phyloP scores from a whole-genome alignment of 2,329 filamentous ascomycete species.

The Alternaria consortialis region DNA sequence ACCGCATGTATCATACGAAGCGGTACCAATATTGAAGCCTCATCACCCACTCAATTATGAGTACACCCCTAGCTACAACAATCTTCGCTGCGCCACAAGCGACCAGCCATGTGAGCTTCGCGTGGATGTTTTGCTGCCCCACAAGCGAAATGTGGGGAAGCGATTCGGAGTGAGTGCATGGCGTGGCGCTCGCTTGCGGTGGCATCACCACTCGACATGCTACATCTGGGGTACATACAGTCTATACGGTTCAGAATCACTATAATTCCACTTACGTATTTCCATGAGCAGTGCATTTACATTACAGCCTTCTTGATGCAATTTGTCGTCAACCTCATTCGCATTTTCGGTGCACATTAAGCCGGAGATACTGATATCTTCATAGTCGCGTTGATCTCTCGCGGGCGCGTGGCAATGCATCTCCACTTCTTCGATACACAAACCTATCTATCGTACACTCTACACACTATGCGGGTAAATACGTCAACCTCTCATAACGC shows the following conservation, averaged over 20 bases:
- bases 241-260: background rate
- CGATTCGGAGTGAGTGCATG: constrained; percentile 15
- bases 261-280: background rate
- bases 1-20: background rate
- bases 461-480: constrained; percentile 46
- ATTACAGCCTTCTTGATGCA: background rate
- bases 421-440: constrained; percentile 24
- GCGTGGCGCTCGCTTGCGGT: background rate
- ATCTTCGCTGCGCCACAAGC: background rate
- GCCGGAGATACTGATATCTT: background rate
- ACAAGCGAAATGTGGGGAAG: constrained; percentile 18
- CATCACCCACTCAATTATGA: background rate
- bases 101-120: constrained; percentile 7
- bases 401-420: constrained; percentile 11
- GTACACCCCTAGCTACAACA: background rate
- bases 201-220: background rate
- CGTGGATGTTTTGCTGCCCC: constrained; percentile 9
- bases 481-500: constrained; percentile 28
- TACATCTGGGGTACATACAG: background rate
- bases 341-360: background rate
- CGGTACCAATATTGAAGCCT: background rate
- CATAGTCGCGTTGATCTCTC: background rate
- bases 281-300: background rate
- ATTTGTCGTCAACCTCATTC: background rate
- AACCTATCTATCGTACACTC: constrained; percentile 35